Evolutionary conservation across 2,329 filamentous ascomycete genomes (phyloP).

Genomic region (Blumeria hordei): DNA sequence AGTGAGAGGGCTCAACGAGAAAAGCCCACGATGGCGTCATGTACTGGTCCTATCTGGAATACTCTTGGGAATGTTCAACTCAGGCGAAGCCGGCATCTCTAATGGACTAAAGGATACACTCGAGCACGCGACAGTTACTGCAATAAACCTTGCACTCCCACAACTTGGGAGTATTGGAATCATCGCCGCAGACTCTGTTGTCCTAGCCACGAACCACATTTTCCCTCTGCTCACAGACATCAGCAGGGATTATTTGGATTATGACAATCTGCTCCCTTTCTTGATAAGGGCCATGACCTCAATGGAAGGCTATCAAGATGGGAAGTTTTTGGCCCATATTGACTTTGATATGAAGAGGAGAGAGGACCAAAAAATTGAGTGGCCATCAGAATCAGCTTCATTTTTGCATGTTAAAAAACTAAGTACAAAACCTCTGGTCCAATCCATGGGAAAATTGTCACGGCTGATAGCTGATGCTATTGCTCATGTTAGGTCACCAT

Average conservation of each 20-base stretch:
- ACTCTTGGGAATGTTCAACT: constrained; percentile 31
- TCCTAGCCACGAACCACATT: constrained; percentile 36
- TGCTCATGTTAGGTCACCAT: constrained; percentile 26
- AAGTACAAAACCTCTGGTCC: constrained; percentile 29
- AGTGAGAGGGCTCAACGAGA: constrained; percentile 20
- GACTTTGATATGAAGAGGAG: constrained; percentile 33
- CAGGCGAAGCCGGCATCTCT: constrained; percentile 29
- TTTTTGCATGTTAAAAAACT: constrained; percentile 31
- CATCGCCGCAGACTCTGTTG: constrained; percentile 25
- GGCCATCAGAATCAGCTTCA: constrained; percentile 30
- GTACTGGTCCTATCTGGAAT: constrained; percentile 37
- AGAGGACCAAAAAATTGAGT: constrained; percentile 27
- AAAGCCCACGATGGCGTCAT: constrained; percentile 47
- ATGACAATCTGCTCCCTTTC: constrained; percentile 32
- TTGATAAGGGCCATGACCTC: constrained; percentile 33
- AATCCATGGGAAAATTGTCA: constrained; percentile 36
- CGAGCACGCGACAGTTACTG: constrained; percentile 34
- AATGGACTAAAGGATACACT: constrained; percentile 28
- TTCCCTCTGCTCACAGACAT: constrained; percentile 32
- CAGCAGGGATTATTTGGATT: constrained; percentile 28
- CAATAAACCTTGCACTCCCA: constrained; percentile 35
- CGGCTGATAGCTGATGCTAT: constrained; percentile 35
- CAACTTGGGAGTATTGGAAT: constrained; percentile 22
- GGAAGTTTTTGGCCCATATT: constrained; percentile 37
- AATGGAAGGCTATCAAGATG: constrained; percentile 35